A percentile compares a stretch with the other conserved stretches of the same genome.
Evolutionary conservation across 345 rosid genomes (phyloP).

Genomic region (Acer yangbiense): DNA sequence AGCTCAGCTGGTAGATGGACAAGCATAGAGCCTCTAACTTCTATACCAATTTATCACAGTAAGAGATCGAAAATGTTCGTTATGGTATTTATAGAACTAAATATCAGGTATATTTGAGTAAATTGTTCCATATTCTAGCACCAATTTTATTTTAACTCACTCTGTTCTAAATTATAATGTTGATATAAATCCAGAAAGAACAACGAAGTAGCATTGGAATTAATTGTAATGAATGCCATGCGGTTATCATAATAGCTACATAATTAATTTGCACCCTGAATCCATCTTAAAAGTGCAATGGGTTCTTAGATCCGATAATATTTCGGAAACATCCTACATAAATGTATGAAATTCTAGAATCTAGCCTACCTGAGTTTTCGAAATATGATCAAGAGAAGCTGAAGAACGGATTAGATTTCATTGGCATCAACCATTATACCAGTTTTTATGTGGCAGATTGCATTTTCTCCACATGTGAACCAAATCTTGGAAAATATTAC

Average conservation of each 20-base stretch:
- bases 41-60: too few species aligned
- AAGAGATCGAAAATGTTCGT: too few species aligned
- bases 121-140: not conserved
- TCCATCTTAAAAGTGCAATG: not conserved
- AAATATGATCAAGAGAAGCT: slow-evolving; percentile 26
- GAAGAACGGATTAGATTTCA: slow-evolving; percentile 30
- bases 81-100: slow-evolving; percentile 20
- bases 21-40: too few species aligned
- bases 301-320: slow-evolving; percentile 38
- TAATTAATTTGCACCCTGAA: not conserved
- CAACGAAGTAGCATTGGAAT: slow-evolving; percentile 40
- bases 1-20: too few species aligned
- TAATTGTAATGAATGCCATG: too few species aligned
- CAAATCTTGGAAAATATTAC: slow-evolving; percentile 15
- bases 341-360: slow-evolving; percentile 33
- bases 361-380: slow-evolving; percentile 31
- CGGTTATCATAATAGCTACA: too few species aligned
- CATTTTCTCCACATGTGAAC: slow-evolving; percentile 28
- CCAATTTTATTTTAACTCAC: not conserved
- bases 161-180: not conserved
- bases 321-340: slow-evolving; percentile 34
- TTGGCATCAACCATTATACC: slow-evolving; percentile 17
- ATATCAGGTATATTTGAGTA: slow-evolving; percentile 25
- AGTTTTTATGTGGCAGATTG: slow-evolving; percentile 21
- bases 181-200: slow-evolving; percentile 18